Evolutionary conservation across 768 basidiomycete genomes (phyloP), one percentile per base, ranked within the genome.

Genomic region (Auriscalpium orientale): DNA sequence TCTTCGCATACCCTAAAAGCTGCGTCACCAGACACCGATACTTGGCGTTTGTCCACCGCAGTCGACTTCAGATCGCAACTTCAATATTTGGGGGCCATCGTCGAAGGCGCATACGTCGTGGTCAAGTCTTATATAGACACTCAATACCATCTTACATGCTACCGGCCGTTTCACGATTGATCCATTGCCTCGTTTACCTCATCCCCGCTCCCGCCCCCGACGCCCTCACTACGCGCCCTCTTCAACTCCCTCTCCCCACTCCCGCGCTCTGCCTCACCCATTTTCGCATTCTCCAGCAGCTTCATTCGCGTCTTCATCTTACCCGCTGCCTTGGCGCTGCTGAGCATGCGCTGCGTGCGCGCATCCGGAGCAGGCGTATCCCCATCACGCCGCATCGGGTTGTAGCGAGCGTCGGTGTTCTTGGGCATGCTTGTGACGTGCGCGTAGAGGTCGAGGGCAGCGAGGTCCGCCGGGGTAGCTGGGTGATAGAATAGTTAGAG

Each of bases 401-500:
- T 75, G 53, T 75, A 73, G 40, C 77, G 76, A 4, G 64, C 70
- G 36, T 80, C 77, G 18, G 72, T 66, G 56, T 77, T 74, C 64
- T 89, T 89, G 3, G 87, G 87, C 57, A 89, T 70, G 20, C 77
- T 73, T 0, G 72, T 68, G 33, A 89, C 72, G 50, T 76, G 72
- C 2, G 72, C 69, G 62, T 91, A 91, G 2, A 89, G 69, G 51
- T 87, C 82, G 1, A 89, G 71, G 4, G 68, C 64, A 53, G 78
- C 72, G 4, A 85, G 65, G 15, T 83, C 81, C 9, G 74, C 73
- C 3, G 64, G 53, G 0, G 76, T 74, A 6, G 82, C 84, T 86
- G 64, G 38, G 22, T 8, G n/a, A 22, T 13, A 11, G 34, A 22
- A 52, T 51, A 51, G 13, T 9, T n/a, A 40, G 38, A 4, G 20